Evolutionary conservation across 1,139 yeast genomes (phyloP), one percentile per base, ranked within the genome.

Genomic region (Kurtzmaniella quercitrusa): DNA sequence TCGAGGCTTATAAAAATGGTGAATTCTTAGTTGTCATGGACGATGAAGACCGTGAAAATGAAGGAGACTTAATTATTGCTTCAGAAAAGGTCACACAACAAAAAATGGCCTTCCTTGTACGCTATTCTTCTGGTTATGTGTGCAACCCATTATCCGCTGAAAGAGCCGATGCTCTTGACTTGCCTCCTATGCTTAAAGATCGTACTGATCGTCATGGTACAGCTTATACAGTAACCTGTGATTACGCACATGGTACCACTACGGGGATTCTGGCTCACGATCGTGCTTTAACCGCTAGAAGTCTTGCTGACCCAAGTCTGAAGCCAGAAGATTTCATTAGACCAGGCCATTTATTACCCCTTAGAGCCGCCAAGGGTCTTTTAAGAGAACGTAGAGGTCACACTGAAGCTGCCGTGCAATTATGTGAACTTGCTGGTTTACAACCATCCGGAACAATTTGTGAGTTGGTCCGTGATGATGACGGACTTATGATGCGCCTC

Each of bases 191-290:
- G 95, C 66, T 82, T 44, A 67, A 74, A 15, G 62, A 76, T 48
- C 60, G 63, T 51, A 75, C 85, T 7, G 98, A 94, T 60, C 82
- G 95, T 61, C 97, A 93, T 57, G 95, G 96, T 12, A 94, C 99
- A 5, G 98, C 98, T 2, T 94, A 93, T 65, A 93, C 98, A 1
- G 82, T 93, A 40, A 88, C 98, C 2, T 88, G 89, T 46, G 99
- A 94, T 62, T 82, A 71, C 51, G 80, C 74, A 32, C 76, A 80
- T 44, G 96, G 95, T 28, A 91, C 98, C 33, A 88, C 98, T n/a
- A 93, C 98, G 0, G 99, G 99, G 14, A 94, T 93, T 43, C 85
- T 95, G 28, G 98, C 98, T 5, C 84, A 83, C 54, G 99, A 94
- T 63, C 78, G 98, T 57, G 94, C 96, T 0, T 68, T 87, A 51